Evolutionary conservation across 176 grass and related monocot species (phyloP), one percentile per base, ranked within the genome.

Genomic region (Musa schizocarpa): DNA sequence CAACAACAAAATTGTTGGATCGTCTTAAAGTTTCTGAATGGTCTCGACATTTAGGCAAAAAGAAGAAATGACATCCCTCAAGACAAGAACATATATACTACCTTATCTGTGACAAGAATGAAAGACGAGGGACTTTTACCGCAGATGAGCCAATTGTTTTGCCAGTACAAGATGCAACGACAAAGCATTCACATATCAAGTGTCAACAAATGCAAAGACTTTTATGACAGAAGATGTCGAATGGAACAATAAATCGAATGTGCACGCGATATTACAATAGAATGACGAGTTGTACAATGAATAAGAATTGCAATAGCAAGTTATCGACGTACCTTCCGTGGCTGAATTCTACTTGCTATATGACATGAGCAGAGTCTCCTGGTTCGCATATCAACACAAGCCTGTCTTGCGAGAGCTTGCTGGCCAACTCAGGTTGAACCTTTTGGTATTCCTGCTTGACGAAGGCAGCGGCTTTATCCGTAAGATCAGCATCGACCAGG

Each of bases 381-480:
- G 90, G 88, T 78, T 93, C 86, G 51, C 94, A 93, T 34, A 93
- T 69, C 70, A 93, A 79, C 48, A 98, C 90, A 50, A 86, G 80
- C 13, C 86, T 87, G 76, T 87, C 88, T 20, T 8, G 65, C 1
- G 88, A 84, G 72, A 98, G 83, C 50, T 57, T 79, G 65, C 80
- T 68, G 43, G 90, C 84, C 55, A 98, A 87, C 34, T 87, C 83
- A 0, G 94, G 86, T 72, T 91, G 90, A 77, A 79, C 88, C 77
- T 80, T 91, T 75, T 84, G 83, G 50, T 91, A 93, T 76, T 93
- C 84, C 66, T 61, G 74, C 2, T 81, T 73, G 21, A 91, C 88
- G 52, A 65, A 98, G 6, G 74, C 81, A 11, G 94, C 90, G 0
- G 94, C 94, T 69, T 66, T 82, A 58, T 93, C 94, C 1, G 90